Percentiles rank a stretch among this genome's conserved stretches.
Conservation (phyloP, 2,329 filamentous ascomycete species). For the Epichloe coenophiala region DNA sequence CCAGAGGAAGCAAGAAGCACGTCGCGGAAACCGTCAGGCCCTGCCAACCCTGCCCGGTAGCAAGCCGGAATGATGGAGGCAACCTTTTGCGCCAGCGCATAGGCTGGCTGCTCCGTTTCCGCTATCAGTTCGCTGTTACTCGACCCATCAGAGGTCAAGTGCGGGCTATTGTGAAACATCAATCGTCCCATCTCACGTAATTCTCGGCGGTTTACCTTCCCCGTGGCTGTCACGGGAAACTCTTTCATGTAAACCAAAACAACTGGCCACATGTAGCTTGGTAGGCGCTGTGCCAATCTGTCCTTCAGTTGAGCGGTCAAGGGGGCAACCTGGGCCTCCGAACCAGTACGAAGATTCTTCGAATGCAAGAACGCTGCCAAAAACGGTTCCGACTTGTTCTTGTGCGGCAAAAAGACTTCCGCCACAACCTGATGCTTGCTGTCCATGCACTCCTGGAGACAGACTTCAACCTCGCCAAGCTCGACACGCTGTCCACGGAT, state of each 20-base stretch:
- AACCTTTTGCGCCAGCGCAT: background rate
- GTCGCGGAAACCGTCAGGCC: too few species aligned
- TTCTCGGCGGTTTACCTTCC: background rate
- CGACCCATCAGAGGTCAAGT: background rate
- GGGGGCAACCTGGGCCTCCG: background rate
- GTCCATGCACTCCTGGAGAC: background rate
- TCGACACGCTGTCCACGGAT: constrained; percentile 37
- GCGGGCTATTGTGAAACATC: background rate
- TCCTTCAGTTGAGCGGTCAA: background rate
- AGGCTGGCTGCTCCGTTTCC: background rate
- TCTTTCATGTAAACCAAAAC: background rate
- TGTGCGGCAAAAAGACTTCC: background rate
- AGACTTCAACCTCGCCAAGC: constrained; percentile 14
- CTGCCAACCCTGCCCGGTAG: background rate
- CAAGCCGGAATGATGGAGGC: background rate
- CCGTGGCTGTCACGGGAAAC: background rate
- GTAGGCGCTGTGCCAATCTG: background rate
- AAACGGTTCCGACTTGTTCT: background rate
- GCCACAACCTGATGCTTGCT: background rate
- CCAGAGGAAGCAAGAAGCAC: too few species aligned
- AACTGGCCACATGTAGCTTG: background rate
- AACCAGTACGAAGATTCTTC: background rate
- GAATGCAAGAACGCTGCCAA: background rate
- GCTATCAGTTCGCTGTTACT: background rate
- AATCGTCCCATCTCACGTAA: background rate